A percentile compares a stretch with the other conserved stretches of the same genome.
Conservation (phyloP, 2,329 filamentous ascomycete genomes). For the Nannizzia gypsea region DNA sequence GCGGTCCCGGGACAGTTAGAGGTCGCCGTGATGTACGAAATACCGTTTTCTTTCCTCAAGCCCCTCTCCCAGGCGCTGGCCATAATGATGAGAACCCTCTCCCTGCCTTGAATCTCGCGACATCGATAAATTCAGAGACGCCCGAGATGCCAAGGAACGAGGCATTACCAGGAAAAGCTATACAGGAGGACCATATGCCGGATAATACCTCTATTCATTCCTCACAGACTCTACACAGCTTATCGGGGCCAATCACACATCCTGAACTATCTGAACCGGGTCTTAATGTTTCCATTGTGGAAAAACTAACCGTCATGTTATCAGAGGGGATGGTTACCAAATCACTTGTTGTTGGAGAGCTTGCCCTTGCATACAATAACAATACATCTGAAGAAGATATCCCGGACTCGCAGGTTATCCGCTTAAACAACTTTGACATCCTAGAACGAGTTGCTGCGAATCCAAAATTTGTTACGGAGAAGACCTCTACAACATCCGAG, state of each 20-base stretch:
- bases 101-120: slow-evolving; percentile 14
- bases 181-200: slow-evolving; percentile 57
- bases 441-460: slow-evolving; percentile 91
- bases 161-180: slow-evolving; percentile 40
- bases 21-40: slow-evolving; percentile 86
- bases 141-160: slow-evolving; percentile 25
- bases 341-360: slow-evolving; percentile 70
- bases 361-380: slow-evolving; percentile 70
- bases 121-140: slow-evolving; percentile 20
- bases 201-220: slow-evolving; percentile 90
- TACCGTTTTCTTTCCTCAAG: slow-evolving; percentile 64
- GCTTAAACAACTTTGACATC: slow-evolving; percentile 75
- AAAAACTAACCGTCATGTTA: slow-evolving; percentile 79
- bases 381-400: slow-evolving; percentile 24
- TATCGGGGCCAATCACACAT: slow-evolving; percentile 59
- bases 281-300: slow-evolving; percentile 77
- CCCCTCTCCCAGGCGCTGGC: slow-evolving; percentile 28
- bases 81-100: neutral
- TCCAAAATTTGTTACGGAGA: slow-evolving; percentile 72
- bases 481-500: slow-evolving; percentile 16
- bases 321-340: slow-evolving; percentile 60
- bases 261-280: slow-evolving; percentile 69
- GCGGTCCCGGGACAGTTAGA: slow-evolving; percentile 64
- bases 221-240: slow-evolving; percentile 62
- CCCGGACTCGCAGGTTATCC: slow-evolving; percentile 51